Evolutionary conservation across 345 rosid species (phyloP), one percentile per base, ranked within the genome.

Genomic region (Syzygium aqueum): DNA sequence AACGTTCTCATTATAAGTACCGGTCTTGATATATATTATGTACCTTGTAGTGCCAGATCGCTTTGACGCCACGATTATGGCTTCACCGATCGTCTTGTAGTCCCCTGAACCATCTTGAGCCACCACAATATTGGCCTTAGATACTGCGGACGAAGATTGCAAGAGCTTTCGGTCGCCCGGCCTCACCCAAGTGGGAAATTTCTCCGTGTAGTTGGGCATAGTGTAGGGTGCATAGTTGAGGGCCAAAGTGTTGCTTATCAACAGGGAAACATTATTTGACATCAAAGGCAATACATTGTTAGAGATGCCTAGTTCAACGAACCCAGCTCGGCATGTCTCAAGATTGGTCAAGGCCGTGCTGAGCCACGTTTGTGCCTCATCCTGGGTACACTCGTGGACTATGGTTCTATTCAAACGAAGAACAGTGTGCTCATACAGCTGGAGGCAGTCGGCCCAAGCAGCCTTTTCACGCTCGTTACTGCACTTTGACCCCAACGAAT

Each of bases 291-390:
- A 87, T 80, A 94, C 46, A 27, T 87, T 65, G 84, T 94, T 93
- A 0, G 93, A 52, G 13, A 95, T 93, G 8, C 98, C 98, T 3
- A 97, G 92, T 77, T 97, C 99, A n/a, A 67, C 16, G 61, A 95
- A 96, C 82, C 99, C 99, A 6, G 91, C 84, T 51, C 89, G 88
- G 88, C 99, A 96, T 0, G 99, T 97, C 86, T 95, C 98, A 25
- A 97, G 91, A 88, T 94, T 95, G 82, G 99, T 97, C 33, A 97
- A 91, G 56, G 99, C 99, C 4, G 97, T 87, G 89, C 99, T 97
- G 84, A 97, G 96, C 99, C 99, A 97, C n/a, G 99, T 95, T 77
- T 96, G 98, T 0, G 93, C 85, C 59, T 96, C 99, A 56, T 89
- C 90, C 56, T 93, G 89, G 85, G 95, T 92, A 92, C 97, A 92